These are phyloP conservation scores for Escallonia herrerae DNA, from an alignment of 129 eudicot genomes.

Conservation along the genomic window DNA sequence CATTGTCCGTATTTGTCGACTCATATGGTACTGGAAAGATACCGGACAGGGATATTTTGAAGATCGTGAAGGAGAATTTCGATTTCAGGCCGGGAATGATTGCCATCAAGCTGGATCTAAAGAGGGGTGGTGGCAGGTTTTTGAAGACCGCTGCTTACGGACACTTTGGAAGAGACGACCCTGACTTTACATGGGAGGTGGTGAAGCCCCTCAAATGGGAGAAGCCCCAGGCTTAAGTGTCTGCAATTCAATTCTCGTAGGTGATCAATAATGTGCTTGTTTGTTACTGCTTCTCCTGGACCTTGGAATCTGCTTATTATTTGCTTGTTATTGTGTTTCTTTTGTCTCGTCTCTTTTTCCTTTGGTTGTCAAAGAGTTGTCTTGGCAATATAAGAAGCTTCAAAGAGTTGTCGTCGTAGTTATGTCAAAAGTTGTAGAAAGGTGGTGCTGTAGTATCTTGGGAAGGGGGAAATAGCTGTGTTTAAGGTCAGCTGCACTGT, in stretches of 20 bases:
- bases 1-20: conserved; percentile 25
- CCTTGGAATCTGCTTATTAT: background rate
- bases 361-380: too few species aligned
- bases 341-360: background rate
- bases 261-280: background rate
- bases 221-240: conserved; percentile 16
- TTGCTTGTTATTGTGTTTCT: background rate
- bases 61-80: conserved; percentile 15
- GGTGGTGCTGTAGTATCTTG: too few species aligned
- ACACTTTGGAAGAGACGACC: conserved; percentile 26
- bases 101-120: conserved; percentile 22
- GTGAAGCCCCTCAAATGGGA: conserved; percentile 23
- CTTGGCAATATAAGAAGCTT: too few species aligned
- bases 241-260: background rate
- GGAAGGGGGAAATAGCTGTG: too few species aligned
- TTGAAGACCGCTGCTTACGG: conserved; percentile 23
- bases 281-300: background rate
- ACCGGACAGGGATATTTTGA: conserved; percentile 25
- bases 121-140: conserved; percentile 23
- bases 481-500: too few species aligned
- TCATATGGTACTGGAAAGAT: conserved; percentile 32
- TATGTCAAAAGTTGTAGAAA: too few species aligned
- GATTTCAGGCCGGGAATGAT: conserved; percentile 33
- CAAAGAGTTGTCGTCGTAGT: too few species aligned
- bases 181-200: conserved; percentile 31